Conservation (phyloP, 108 stramenopile species). For the Cyclotella choctawhatcheeana region DNA sequence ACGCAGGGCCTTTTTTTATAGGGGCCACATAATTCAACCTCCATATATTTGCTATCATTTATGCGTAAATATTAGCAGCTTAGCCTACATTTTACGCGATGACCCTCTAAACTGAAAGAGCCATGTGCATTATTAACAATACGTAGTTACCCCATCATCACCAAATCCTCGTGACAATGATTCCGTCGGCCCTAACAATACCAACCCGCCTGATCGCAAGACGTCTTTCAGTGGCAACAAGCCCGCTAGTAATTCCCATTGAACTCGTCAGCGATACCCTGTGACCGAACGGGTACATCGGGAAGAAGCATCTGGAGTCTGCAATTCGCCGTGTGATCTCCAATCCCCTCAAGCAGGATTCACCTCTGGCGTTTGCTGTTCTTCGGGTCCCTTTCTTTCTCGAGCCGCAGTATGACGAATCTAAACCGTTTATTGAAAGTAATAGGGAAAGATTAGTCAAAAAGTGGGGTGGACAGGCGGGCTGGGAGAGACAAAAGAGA, state of each 20-base stretch:
- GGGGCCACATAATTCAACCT: too few relatives aligned
- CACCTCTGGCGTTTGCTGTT: conserved; percentile 71
- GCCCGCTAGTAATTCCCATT: conserved; percentile 60
- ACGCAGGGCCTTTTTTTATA: too few relatives aligned
- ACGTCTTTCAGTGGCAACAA: conserved; percentile 17
- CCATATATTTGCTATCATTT: too few relatives aligned
- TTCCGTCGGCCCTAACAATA: too few relatives aligned
- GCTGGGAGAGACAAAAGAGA: conserved; percentile 80
- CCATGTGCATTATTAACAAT: too few relatives aligned
- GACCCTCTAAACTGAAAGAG: too few relatives aligned
- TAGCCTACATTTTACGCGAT: too few relatives aligned
- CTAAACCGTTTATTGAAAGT: conserved; percentile 71
- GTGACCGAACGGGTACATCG: conserved; percentile 89
- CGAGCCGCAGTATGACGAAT: conserved; percentile 81
- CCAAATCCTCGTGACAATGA: too few relatives aligned
- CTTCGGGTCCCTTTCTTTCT: conserved; percentile 87
- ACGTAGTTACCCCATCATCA: too few relatives aligned
- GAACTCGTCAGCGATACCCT: conserved; percentile 82
- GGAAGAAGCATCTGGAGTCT: conserved; percentile 78
- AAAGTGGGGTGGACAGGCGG: conserved; percentile 83
- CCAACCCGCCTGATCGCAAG: too few relatives aligned
- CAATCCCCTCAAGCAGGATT: conserved; percentile 51
- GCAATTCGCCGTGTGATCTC: conserved; percentile 71
- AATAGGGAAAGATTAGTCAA: conserved; percentile 78
- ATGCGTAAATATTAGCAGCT: too few relatives aligned